Base-by-base conservation (phyloP, 78 protist genomes). In the Tieghemostelium lacteum region DNA sequence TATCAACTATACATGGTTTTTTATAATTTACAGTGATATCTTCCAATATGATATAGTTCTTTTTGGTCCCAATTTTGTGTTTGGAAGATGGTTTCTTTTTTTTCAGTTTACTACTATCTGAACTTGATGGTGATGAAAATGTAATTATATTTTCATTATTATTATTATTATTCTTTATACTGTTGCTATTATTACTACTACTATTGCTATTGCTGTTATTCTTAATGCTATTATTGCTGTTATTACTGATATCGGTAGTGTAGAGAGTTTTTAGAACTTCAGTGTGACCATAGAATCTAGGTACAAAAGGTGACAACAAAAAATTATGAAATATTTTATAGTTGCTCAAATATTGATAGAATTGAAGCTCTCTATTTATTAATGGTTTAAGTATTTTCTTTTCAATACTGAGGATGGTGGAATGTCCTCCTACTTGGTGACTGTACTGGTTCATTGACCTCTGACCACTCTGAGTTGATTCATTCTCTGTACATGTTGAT, bases 371-470 rank as follows among this genome's bases (percentile, higher is more conserved):
- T 29, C 91, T 22, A 22, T 66, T 58, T 28, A 83, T 83, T 20
- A 83, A 16, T 29, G 91, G 91, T 69, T 83, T 83, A 16, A 76
- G 69, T 22, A 83, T 69, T 19, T 70, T 69, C 0, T 78, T 71
- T 26, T 70, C 37, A 7, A 83, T 61, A 20, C 78, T 69, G 17
- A 83, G 62, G 33, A 83, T 83, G 19, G 78, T 74, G 5, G 77
- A 83, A 69, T 83, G 91, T 5, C 91, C 91, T 1, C 91, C 91
- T n/a, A 83, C 91, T 69, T 83, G 91, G 42, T 83, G 62, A 4
- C 70, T 26, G 42, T 69, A 83, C 28, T 83, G 91, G 26, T 73
- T 54, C 19, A 73, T 57, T 37, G 3, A 10, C 54, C 12, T 67
- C 7, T 73, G 24, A 22, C 36, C 63, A 57, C 39, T n/a, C 24